phyloP scores from a whole-genome alignment of 345 rosid species.

The Sisymbrium altissimum region DNA sequence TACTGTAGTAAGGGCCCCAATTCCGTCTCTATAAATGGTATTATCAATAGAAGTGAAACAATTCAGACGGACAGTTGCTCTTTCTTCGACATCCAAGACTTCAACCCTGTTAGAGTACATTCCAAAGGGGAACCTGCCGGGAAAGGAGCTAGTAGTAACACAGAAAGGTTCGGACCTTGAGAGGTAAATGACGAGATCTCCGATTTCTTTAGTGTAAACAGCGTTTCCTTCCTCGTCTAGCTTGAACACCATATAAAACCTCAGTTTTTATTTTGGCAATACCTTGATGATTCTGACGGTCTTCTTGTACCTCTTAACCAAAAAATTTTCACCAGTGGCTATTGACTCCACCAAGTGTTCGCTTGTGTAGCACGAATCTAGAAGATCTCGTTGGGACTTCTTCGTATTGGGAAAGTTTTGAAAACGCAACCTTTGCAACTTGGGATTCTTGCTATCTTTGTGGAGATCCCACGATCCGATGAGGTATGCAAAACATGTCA shows the following conservation, averaged over 20 bases:
- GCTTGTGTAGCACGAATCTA: background rate
- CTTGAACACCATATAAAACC: slow-evolving; percentile 33
- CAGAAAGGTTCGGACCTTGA: background rate
- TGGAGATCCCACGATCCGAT: background rate
- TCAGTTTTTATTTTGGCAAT: background rate
- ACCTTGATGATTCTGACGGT: background rate
- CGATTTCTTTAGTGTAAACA: background rate
- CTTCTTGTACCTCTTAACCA: slow-evolving; percentile 4
- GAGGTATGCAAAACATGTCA: background rate
- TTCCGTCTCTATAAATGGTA: too few relatives aligned
- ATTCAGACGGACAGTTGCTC: too few relatives aligned
- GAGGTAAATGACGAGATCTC: background rate
- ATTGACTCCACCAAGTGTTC: background rate
- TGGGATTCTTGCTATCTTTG: too few relatives aligned
- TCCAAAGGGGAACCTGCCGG: background rate
- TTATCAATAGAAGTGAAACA: too few relatives aligned
- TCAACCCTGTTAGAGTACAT: accelerated
- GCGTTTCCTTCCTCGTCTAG: slow-evolving; percentile 48
- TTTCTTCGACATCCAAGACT: background rate
- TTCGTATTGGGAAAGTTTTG: background rate
- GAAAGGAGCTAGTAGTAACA: background rate
- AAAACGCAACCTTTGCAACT: background rate
- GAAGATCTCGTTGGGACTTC: background rate
- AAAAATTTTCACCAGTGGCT: background rate
- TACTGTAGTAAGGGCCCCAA: too few relatives aligned